Evolutionary conservation across 768 basidiomycete species (phyloP), one percentile per base, ranked within the genome.

Genomic region (Lactifluus volemus): DNA sequence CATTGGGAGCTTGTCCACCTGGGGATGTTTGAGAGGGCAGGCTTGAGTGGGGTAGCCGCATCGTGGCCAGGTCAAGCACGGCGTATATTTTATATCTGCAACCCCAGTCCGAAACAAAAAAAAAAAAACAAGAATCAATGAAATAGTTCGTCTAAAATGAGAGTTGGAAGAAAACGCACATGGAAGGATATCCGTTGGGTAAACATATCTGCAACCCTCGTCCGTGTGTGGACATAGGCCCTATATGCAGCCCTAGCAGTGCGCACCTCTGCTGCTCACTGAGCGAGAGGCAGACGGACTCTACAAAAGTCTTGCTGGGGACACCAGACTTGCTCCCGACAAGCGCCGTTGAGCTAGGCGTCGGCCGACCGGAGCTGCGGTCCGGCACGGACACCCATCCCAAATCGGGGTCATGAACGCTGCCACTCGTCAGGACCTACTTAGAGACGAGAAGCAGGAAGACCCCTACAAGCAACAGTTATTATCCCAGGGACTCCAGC

Each of bases 401-500:
- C 39, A 63, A 45, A 21, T 49, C 8, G 15, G 41, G 56, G 30
- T 63, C 61, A 29, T 63, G 61, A 30, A 63, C 53, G 41, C 61
- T n/a, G n/a, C n/a, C n/a, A n/a, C n/a, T n/a, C n/a, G n/a, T n/a
- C n/a, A n/a, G n/a, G n/a, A n/a, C n/a, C n/a, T n/a, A n/a, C n/a
- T n/a, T n/a, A n/a, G n/a, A n/a, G 34, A 8, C 3, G 21, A 12
- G 3, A 11, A 19, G 5, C 38, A 4, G 12, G 4, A 7, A 6
- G 10, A 36, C 14, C 19, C 56, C n/a, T 49, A 63, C 61, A 63
- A 63, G 12, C 61, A 45, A 12, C 61, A 63, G 6, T 21, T 11
- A 5, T 58, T 51, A 3, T 56, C 61, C 56, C 56, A 63, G 25
- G 61, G 61, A 30, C 61, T 58, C 56, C 52, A 63, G 1, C 61